Evolutionary conservation across 352 stramenopile species (phyloP), one percentile per base, ranked within the genome.

Genomic region (Pythium scleroteichum): DNA sequence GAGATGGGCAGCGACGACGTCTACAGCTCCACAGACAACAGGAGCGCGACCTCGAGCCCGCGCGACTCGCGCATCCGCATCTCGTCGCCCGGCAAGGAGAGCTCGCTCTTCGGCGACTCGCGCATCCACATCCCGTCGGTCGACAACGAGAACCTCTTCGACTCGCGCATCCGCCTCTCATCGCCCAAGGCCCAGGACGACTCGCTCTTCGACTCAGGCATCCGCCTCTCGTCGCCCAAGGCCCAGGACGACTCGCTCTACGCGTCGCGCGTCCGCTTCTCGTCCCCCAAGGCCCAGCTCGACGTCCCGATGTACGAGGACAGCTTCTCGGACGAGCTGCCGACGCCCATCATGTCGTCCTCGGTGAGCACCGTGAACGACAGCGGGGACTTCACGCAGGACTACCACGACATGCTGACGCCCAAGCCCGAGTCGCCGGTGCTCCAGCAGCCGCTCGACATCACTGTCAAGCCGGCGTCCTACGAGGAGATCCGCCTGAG

Each of bases 21-120:
- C 22, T 19, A 42, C 0, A 26, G 19, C 32, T 16, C 45, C 22
- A 23, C 39, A 12, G 17, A 47, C 23, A 46, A 45, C 42, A 20
- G 40, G 19, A 38, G 1, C 27, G 20, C 20, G n/a, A 1, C 20
- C 1, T 27, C 19, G 13, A 58, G 48, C 26, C 55, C 58, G 9
- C 46, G 58, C 19, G 35, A 44, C 33, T 67, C 59, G 1, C 51
- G 42, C 17, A 67, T 67, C 52, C 59, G 52, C 38, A 61, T 67
- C 52, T 56, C 41, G 32, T 56, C 59, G 32, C 59, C 51, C 4
- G 46, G 49, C 49, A 56, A 56, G 32, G 16, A 42, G n/a, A 55
- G 20, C 23, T 32, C 41, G 35, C 7, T 41, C 12, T 52, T 56
- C 22, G 49, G n/a, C 3, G n/a, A 56, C 29, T 46, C 48, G 48